phyloP scores from a whole-genome alignment of 2,329 filamentous ascomycete genomes.

The Colletotrichum shisoi region DNA sequence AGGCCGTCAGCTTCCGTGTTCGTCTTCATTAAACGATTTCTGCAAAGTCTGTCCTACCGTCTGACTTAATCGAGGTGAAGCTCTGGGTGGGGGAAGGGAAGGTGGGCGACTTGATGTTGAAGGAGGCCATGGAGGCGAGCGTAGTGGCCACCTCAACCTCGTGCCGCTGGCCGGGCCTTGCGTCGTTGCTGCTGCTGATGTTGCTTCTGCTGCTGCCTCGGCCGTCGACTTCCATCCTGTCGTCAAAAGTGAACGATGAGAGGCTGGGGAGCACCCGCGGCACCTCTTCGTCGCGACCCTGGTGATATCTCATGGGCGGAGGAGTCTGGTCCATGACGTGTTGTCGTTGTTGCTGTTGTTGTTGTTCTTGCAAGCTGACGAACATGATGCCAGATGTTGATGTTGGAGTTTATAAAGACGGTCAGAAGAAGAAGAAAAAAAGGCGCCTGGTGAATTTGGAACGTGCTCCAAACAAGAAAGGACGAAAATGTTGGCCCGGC shows the following conservation, averaged over 20 bases:
- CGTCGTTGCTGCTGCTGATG: not conserved
- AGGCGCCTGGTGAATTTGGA: not conserved
- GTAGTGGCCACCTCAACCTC: conserved; percentile 37
- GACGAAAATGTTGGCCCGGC: conserved; percentile 2
- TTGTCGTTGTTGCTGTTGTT: conserved; percentile 28
- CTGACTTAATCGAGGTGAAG: conserved; percentile 33
- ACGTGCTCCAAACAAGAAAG: not conserved
- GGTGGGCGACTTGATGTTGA: conserved; percentile 37
- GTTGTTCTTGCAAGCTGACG: conserved; percentile 36
- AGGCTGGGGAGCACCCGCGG: conserved; percentile 34
- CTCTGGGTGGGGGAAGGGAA: conserved; percentile 35
- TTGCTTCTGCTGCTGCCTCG: not conserved
- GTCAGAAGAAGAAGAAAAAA: not conserved
- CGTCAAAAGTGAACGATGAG: conserved; percentile 32
- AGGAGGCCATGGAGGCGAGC: conserved; percentile 37
- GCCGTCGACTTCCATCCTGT: conserved; percentile 34
- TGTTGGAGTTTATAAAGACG: not conserved
- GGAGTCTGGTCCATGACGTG: conserved; percentile 30
- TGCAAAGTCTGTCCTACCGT: conserved; percentile 8
- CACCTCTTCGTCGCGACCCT: conserved; percentile 25
- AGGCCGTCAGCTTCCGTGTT: conserved; percentile 20
- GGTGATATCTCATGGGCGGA: conserved; percentile 19
- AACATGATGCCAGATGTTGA: conserved; percentile 29
- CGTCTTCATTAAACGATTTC: not conserved
- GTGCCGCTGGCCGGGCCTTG: conserved; percentile 30